phyloP scores from a whole-genome alignment of 371 early-diverging fungal genomes.

The Apophysomyces trapeziformis region DNA sequence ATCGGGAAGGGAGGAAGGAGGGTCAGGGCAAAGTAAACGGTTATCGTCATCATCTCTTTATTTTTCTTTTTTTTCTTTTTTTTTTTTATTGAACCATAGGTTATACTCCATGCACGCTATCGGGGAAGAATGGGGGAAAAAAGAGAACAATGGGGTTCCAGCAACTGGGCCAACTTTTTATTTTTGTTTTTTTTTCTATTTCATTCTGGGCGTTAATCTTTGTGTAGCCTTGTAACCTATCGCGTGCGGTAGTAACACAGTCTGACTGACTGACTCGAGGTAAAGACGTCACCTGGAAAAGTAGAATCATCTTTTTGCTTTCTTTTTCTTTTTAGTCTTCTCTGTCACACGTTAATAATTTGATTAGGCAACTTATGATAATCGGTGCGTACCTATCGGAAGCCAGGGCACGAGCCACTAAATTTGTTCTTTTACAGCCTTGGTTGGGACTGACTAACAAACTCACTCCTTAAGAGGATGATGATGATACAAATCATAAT shows the following conservation, averaged over 20 bases:
- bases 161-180: conserved; percentile 9
- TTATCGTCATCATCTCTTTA: not conserved
- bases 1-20: not conserved
- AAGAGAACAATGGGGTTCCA: conserved; percentile 13
- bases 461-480: not conserved
- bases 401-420: conserved; percentile 31
- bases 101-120: not conserved
- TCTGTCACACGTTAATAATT: conserved; percentile 9
- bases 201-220: conserved; percentile 5
- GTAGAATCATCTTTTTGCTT: conserved; percentile 9
- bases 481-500: too few species aligned
- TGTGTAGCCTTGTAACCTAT: conserved; percentile 11
- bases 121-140: too few species aligned
- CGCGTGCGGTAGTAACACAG: conserved; percentile 8
- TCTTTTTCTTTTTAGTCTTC: not conserved
- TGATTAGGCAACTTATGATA: conserved; percentile 21
- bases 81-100: too few species aligned
- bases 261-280: conserved; percentile 3
- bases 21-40: too few species aligned
- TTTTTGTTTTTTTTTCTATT: conserved; percentile 5
- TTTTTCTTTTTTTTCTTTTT: conserved; percentile 4
- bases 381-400: conserved; percentile 28
- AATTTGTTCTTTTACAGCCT: not conserved
- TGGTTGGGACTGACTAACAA: not conserved
- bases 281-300: conserved; percentile 20